Percentiles rank a stretch among this genome's conserved stretches.
Conservation (phyloP, 2,329 filamentous ascomycete genomes). For the Colletotrichum chlorophyti region DNA sequence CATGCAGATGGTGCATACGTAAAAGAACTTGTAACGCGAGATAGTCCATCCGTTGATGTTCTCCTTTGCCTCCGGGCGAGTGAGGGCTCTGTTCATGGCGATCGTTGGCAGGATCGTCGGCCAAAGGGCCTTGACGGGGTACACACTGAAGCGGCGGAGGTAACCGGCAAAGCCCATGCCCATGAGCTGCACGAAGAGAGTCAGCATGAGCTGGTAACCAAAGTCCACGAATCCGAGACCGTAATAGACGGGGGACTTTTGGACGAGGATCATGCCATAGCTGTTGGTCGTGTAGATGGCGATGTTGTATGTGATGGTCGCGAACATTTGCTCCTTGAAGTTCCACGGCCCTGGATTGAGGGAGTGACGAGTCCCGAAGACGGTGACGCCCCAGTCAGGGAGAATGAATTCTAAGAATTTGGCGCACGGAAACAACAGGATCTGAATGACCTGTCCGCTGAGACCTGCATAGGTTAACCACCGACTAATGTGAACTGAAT, state of each 20-base stretch:
- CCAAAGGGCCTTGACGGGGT: constrained; percentile 42
- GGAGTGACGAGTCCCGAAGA: constrained; percentile 40
- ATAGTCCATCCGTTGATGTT: constrained; percentile 51
- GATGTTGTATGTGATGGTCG: constrained; percentile 47
- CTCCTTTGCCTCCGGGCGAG: constrained; percentile 42
- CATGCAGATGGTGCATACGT: constrained; percentile 43
- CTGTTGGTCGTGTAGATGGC: constrained; percentile 43
- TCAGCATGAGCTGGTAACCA: constrained; percentile 46
- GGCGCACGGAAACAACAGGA: constrained; percentile 54
- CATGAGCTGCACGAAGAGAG: constrained; percentile 48
- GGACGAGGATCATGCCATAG: constrained; percentile 44
- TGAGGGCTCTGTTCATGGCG: constrained; percentile 41
- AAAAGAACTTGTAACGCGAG: constrained; percentile 52
- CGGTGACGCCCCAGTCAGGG: constrained; percentile 51
- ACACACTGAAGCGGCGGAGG: constrained; percentile 45
- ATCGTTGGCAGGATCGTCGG: constrained; percentile 40
- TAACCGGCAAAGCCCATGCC: constrained; percentile 51
- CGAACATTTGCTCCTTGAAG: constrained; percentile 51
- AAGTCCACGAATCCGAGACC: constrained; percentile 46
- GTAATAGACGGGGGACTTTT: constrained; percentile 46
- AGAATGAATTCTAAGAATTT: constrained; percentile 49
- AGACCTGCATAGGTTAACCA: constrained; percentile 32
- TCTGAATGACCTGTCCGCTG: constrained; percentile 47
- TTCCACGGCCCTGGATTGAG: constrained; percentile 50
- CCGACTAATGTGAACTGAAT: neutral